Base-by-base conservation (phyloP, 2,329 filamentous ascomycete species). In the Aspergillus alliaceus region DNA sequence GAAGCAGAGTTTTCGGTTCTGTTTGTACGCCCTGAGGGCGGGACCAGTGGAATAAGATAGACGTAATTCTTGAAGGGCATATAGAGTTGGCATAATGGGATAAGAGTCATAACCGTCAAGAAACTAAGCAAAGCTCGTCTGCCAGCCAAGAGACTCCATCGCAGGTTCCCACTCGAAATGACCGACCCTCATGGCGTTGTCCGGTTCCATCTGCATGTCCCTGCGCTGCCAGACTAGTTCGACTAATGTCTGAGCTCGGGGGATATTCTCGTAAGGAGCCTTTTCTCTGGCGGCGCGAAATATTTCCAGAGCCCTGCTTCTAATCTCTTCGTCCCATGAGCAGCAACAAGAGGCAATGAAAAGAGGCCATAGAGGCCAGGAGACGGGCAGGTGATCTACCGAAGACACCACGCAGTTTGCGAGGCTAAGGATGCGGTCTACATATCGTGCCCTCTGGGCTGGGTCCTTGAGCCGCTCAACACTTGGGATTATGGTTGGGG, bases 1-100 rank as follows among this genome's bases (percentile, higher is more conserved):
- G 35, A 57, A 59, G 18, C 35, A 24, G 24, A 39, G 22, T 5
- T 57, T 57, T 49, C 54, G 57, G 9, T 57, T 54, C 35, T 59
- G 54, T 24, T 27, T 59, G 29, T 57, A 57, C 34, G 9, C 1
- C 1, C 0, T 15, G n/a, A n/a, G n/a, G n/a, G n/a, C n/a, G n/a
- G n/a, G n/a, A n/a, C n/a, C n/a, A n/a, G n/a, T n/a, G n/a, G n/a
- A n/a, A n/a, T n/a, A n/a, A n/a, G n/a, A n/a, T n/a, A n/a, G n/a
- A n/a, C n/a, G n/a, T n/a, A n/a, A n/a, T n/a, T n/a, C n/a, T n/a
- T n/a, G n/a, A n/a, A n/a, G n/a, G n/a, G n/a, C n/a, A n/a, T n/a
- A n/a, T n/a, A n/a, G n/a, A n/a, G n/a, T n/a, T n/a, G n/a, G n/a
- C n/a, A n/a, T n/a, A n/a, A n/a, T n/a, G n/a, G n/a, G n/a, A n/a